These are phyloP conservation scores for Pueraria montana DNA, from an alignment of 306 rosid genomes.

Conservation along the genomic window DNA sequence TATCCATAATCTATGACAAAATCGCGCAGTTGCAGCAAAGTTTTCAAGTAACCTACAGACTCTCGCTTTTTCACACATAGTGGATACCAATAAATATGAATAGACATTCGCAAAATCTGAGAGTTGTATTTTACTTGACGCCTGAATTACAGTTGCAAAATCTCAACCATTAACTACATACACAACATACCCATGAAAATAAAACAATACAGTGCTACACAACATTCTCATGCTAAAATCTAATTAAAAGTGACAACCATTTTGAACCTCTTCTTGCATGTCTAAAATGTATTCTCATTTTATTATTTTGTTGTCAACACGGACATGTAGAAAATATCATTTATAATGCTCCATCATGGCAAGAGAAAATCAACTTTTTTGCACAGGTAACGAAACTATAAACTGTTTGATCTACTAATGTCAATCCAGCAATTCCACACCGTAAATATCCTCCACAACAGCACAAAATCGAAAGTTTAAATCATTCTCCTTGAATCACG, in stretches of 20 bases:
- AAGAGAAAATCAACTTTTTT: constrained; percentile 43
- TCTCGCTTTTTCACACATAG: background rate
- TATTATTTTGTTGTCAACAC: constrained; percentile 47
- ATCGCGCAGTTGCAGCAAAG: background rate
- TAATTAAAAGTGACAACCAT: constrained; percentile 38
- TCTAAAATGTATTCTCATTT: constrained; percentile 44
- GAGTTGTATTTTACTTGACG: constrained; percentile 14
- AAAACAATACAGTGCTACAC: constrained; percentile 41
- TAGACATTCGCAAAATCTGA: constrained; percentile 9
- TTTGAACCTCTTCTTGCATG: constrained; percentile 45
- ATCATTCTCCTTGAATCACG: constrained; percentile 87
- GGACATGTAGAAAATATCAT: constrained; percentile 46
- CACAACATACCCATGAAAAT: constrained; percentile 31
- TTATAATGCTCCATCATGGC: constrained; percentile 48
- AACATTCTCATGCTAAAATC: constrained; percentile 51
- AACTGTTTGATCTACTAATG: constrained; percentile 41
- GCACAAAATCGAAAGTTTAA: constrained; percentile 50
- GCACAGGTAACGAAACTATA: constrained; percentile 39
- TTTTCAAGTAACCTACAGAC: background rate
- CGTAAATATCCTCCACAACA: constrained; percentile 39
- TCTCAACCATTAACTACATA: constrained; percentile 50
- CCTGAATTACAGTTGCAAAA: constrained; percentile 51
- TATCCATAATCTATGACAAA: background rate
- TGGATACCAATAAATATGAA: constrained; percentile 17
- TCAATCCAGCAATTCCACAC: constrained; percentile 41